A percentile compares a stretch with the other conserved stretches of the same genome.
These are phyloP conservation scores for Cryptosporidium viatorum DNA, from an alignment of 169 alveolate genomes.

Conservation along the genomic window DNA sequence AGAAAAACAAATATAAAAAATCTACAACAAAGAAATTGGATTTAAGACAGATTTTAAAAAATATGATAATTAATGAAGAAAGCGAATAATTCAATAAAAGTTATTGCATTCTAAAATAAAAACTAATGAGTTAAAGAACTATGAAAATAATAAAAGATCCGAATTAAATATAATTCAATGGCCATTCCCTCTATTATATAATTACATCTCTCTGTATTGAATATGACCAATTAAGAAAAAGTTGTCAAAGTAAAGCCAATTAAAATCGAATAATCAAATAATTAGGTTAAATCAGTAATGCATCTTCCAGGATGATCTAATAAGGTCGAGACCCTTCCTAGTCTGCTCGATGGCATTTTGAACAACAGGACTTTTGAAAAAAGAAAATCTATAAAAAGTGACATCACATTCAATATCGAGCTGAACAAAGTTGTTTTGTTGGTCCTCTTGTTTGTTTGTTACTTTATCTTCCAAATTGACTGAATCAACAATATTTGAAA, in stretches of 20 bases:
- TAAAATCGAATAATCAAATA: no score
- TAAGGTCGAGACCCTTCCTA: slow-evolving; percentile 24
- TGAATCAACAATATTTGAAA: background rate
- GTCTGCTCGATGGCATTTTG: slow-evolving; percentile 67
- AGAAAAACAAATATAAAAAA: slow-evolving; percentile 15
- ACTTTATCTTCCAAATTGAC: background rate
- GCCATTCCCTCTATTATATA: background rate
- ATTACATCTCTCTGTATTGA: background rate
- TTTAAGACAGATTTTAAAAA: slow-evolving; percentile 25
- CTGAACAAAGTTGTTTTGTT: slow-evolving; percentile 31
- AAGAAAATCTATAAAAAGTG: slow-evolving; percentile 50
- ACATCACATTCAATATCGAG: slow-evolving; percentile 70
- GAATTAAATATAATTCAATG: background rate
- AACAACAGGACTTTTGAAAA: slow-evolving; percentile 51
- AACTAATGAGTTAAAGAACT: background rate
- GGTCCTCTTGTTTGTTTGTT: background rate
- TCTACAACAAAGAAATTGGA: slow-evolving; percentile 27
- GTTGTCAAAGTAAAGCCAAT: background rate
- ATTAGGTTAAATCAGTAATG: slow-evolving; percentile 22
- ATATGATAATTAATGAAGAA: slow-evolving; percentile 43
- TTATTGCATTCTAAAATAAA: background rate
- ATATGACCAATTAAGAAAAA: background rate
- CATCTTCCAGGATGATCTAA: slow-evolving; percentile 58
- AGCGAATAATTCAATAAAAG: slow-evolving; percentile 2
- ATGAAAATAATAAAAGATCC: background rate